A percentile compares a stretch with the other conserved stretches of the same genome.
Evolutionary conservation across 2,329 filamentous ascomycete species (phyloP).

Genomic region (Alternaria angustiovoidea): DNA sequence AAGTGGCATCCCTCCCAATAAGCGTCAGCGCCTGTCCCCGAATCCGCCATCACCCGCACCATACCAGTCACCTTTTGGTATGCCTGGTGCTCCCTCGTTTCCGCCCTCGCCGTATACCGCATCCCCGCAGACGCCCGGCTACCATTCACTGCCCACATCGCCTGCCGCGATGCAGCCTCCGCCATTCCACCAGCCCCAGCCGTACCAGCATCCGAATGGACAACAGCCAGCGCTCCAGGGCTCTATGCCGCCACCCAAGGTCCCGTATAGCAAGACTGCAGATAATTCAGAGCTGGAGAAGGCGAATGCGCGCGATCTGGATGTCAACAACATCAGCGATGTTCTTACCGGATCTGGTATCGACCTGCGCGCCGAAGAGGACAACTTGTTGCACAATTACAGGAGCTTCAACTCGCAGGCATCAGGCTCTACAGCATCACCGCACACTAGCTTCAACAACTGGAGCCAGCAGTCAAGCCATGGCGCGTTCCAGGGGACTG

Average conservation of each 20-base stretch:
- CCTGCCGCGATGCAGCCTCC: constrained; percentile 42
- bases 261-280: constrained; percentile 60
- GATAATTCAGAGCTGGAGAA: constrained; percentile 56
- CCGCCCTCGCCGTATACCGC: constrained; percentile 49
- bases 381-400: constrained; percentile 75
- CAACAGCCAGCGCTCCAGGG: constrained; percentile 35
- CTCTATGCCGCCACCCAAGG: constrained; percentile 70
- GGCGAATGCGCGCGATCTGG: constrained; percentile 65
- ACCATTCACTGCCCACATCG: constrained; percentile 44
- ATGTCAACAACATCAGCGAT: constrained; percentile 79
- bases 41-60: constrained; percentile 67
- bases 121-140: constrained; percentile 40
- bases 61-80: constrained; percentile 43
- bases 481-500: constrained; percentile 51
- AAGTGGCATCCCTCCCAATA: constrained; percentile 68
- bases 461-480: constrained; percentile 52
- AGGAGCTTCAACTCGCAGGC: constrained; percentile 57
- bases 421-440: constrained; percentile 45
- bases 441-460: constrained; percentile 57
- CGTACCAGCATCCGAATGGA: constrained; percentile 44
- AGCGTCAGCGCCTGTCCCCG: constrained; percentile 75
- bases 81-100: constrained; percentile 56
- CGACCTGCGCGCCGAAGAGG: constrained; percentile 85
- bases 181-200: constrained; percentile 63
- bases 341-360: constrained; percentile 85